These are phyloP conservation scores for Ophiostoma sp. DNA, from an alignment of 2,329 filamentous ascomycete genomes.

Conservation along the genomic window DNA sequence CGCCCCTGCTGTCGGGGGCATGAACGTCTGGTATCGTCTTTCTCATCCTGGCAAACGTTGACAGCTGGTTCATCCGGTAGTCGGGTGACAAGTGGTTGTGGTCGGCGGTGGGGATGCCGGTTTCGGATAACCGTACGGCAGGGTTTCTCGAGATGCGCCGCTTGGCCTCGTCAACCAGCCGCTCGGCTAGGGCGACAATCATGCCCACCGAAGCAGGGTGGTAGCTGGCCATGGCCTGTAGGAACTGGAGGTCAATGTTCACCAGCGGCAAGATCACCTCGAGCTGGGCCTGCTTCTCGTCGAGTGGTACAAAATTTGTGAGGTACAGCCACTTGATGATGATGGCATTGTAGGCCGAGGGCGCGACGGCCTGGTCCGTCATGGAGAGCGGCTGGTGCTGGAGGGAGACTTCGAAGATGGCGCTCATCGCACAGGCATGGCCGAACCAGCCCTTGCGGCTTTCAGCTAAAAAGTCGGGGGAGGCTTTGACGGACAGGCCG, in stretches of 20 bases:
- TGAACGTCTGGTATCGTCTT: background rate
- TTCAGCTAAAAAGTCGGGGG: constrained; percentile 14
- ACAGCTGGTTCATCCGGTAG: constrained; percentile 8
- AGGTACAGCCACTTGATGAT: constrained; percentile 20
- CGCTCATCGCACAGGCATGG: constrained; percentile 16
- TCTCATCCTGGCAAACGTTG: background rate
- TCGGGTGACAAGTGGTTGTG: background rate
- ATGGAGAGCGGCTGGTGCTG: constrained; percentile 16
- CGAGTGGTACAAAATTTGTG: constrained; percentile 3
- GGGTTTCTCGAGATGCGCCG: background rate
- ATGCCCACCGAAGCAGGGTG: constrained; percentile 6
- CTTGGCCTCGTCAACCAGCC: constrained; percentile 3
- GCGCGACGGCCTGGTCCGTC: constrained; percentile 13
- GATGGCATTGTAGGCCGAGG: constrained; percentile 21
- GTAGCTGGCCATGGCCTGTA: background rate
- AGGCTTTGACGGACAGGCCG: constrained; percentile 5
- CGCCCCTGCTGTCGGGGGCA: background rate
- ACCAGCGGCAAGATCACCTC: background rate
- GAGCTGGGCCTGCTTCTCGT: background rate
- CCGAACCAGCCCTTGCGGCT: constrained; percentile 20
- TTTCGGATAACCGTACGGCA: background rate
- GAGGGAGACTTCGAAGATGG: constrained; percentile 20
- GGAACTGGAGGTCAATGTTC: constrained; percentile 9
- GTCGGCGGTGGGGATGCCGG: background rate
- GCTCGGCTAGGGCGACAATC: background rate